Conservation (phyloP, 2,329 filamentous ascomycete species). For the Phoma sp. region DNA sequence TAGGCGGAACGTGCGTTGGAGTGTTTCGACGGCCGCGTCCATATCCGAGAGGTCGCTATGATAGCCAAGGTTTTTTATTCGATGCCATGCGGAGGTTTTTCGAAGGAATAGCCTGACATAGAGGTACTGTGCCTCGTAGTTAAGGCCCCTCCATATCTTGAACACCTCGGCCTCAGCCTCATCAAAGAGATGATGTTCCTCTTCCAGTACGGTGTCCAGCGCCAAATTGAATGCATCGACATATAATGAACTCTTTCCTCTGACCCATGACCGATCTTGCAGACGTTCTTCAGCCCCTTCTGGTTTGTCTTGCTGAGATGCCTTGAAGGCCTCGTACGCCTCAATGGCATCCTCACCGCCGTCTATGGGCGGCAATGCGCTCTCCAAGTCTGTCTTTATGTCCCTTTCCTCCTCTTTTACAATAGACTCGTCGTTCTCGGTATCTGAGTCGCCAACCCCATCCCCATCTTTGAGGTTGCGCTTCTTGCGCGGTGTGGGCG, state of each 20-base stretch:
- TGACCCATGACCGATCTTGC: slow-evolving; percentile 70
- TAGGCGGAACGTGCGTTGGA: slow-evolving; percentile 68
- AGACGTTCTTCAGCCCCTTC: slow-evolving; percentile 58
- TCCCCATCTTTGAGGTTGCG: slow-evolving; percentile 36
- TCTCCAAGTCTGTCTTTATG: slow-evolving; percentile 72
- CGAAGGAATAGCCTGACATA: slow-evolving; percentile 93
- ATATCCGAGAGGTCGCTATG: slow-evolving; percentile 83
- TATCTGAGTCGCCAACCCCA: slow-evolving; percentile 52
- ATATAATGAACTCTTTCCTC: slow-evolving; percentile 87
- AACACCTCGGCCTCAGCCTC: slow-evolving; percentile 81
- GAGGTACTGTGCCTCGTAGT: slow-evolving; percentile 90
- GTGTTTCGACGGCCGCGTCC: slow-evolving; percentile 66
- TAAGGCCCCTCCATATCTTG: slow-evolving; percentile 72
- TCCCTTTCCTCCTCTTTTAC: slow-evolving; percentile 28
- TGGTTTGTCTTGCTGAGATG: slow-evolving; percentile 58
- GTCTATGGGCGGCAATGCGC: slow-evolving; percentile 70
- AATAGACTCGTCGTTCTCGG: slow-evolving; percentile 48
- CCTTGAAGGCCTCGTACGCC: slow-evolving; percentile 76
- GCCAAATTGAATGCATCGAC: slow-evolving; percentile 97
- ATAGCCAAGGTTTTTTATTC: slow-evolving; percentile 78
- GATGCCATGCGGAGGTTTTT: slow-evolving; percentile 91
- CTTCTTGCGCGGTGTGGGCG: slow-evolving; percentile 31
- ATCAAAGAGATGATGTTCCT: slow-evolving; percentile 88
- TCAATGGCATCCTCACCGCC: slow-evolving; percentile 76
- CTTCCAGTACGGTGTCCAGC: slow-evolving; percentile 84